Base-by-base conservation (phyloP, 768 basidiomycete genomes). In the Xerocomellus dryophilus region DNA sequence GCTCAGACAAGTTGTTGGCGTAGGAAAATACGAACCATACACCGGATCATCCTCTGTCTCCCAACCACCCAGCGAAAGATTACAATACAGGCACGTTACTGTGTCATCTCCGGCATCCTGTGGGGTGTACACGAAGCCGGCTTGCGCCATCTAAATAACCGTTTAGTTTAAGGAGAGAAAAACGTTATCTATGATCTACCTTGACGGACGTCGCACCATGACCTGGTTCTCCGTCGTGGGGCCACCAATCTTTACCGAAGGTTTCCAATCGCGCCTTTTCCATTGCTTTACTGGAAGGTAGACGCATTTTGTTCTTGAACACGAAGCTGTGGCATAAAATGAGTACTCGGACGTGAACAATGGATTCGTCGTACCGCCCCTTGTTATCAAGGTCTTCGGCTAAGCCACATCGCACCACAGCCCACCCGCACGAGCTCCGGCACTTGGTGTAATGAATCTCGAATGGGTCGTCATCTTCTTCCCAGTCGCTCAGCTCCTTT, bases 401-500 rank as follows among this genome's bases (percentile, higher is more conserved):
- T 20, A 89, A 57, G 23, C 84, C 84, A 70, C 94, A 97, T 40
- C 90, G 77, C 20, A 88, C 81, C 29, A 80, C 75, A 1, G 91
- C 93, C 93, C 93, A 97, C 6, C 84, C 76, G 69, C 93, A 95
- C n/a, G 69, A 71, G 43, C 65, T 68, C 17, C 74, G 75, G 59
- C 86, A 87, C 63, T 92, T 90, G 31, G 75, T 67, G 68, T 79
- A 85, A 64, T 98, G 95, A 36, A 96, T 86, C 38, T 82, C 77
- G 60, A 89, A 88, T 1, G 95, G 94, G 71, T 95, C 90, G 61
- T 98, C 94, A 1, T 82, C 74, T 42, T 76, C 77, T 43, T 88
- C 88, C 95, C 95, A 98, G 18, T 87, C 90, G 50, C 83, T 82
- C 9, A 98, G 77, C 56, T 86, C 78, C 62, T 94, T 90, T 42